Base-by-base conservation (phyloP, 2,329 filamentous ascomycete species). In the Ploettnerulaceae sp. region DNA sequence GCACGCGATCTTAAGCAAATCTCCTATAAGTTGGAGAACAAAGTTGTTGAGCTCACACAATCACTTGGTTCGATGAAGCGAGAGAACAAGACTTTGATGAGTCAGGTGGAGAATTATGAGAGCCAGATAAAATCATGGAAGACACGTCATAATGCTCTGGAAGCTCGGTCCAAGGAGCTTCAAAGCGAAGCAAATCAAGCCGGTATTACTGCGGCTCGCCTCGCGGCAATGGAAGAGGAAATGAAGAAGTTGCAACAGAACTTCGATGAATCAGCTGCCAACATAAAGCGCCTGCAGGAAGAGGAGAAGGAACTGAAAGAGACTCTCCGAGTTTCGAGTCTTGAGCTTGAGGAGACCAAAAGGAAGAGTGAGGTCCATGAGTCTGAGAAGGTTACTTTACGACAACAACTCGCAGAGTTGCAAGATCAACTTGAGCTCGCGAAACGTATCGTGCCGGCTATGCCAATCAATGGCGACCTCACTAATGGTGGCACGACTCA, bases 21-120 rank as follows among this genome's bases (percentile, higher is more conserved):
- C 59, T 97, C 93, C 2, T 98, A 98, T 76, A 97, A 95, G 74
- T 74, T 98, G 60, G 93, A 98, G 69, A 97, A 98, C 77, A 98
- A 98, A 81, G 93, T 98, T 53, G 89, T 98, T 53, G 93, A 98
- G 71, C 78, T 98, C 62, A 98, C 93, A 1, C 93, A 98, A 67
- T 88, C 85, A 39, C 71, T 98, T 59, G 90, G 93, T 56, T 84
- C 89, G 7, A 85, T 95, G 77, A 95, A 95, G 73, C 80, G 84
- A 53, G 88, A 95, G 70, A 98, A 98, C 78, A 96, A 95, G 74
- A 79, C 79, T 48, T 76, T 98, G 52, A 75, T 86, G 58, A 83
- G 79, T 26, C 90, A 97, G 67, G 84, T 98, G 38, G 89, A 96
- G 68, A 96, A 87, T 67, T 96, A 97, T 71, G 91, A 98, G 67